Percentiles rank a stretch among this genome's conserved stretches.
phyloP scores from a whole-genome alignment of 148 eudicot genomes.

The Chenopodium quinoa region DNA sequence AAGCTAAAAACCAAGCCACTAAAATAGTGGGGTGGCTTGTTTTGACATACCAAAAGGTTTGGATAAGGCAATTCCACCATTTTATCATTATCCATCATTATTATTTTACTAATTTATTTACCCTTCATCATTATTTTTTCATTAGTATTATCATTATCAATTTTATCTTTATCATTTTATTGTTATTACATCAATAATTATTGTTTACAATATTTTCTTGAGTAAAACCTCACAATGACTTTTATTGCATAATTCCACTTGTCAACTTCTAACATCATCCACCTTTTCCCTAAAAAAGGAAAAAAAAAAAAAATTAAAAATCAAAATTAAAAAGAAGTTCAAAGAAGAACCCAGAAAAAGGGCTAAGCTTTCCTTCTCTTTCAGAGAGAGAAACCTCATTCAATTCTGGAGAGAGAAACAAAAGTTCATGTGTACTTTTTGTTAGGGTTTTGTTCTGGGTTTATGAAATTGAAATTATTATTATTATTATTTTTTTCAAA shows the following conservation, averaged over 20 bases:
- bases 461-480: neutral
- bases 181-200: neutral
- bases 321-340: neutral
- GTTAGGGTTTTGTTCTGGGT: slow-evolving; percentile 10
- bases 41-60: neutral
- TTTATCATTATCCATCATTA: slow-evolving; percentile 3
- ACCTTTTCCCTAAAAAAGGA: slow-evolving; percentile 1
- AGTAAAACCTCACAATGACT: slow-evolving; percentile 8
- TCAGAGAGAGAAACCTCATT: slow-evolving; percentile 15
- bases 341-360: slow-evolving; percentile 29
- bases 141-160: neutral
- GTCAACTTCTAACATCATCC: slow-evolving; percentile 15
- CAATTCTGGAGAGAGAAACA: slow-evolving; percentile 3
- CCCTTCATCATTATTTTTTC: neutral
- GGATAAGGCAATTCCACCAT: slow-evolving; percentile 13
- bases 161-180: neutral
- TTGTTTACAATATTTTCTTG: no score
- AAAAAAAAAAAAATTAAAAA: neutral
- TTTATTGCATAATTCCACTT: slow-evolving; percentile 26
- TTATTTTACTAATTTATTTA: neutral
- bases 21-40: neutral
- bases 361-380: slow-evolving; percentile 15
- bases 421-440: neutral
- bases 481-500: no score
- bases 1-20: neutral